Percentiles rank a stretch among this genome's conserved stretches.
Conservation (phyloP, 108 stramenopile genomes). For the Nitzschia sp. region DNA sequence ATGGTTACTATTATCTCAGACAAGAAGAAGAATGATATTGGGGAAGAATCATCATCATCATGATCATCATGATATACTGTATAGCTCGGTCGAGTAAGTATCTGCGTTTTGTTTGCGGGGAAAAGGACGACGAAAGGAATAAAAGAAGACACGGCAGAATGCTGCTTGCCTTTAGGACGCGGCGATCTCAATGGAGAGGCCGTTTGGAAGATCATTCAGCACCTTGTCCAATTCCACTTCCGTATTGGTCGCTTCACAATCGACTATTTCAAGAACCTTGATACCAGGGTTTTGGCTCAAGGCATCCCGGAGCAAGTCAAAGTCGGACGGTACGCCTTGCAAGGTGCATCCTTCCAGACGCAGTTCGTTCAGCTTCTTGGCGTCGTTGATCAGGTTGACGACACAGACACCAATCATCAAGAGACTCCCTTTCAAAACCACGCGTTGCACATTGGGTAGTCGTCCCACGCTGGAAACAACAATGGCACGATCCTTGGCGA, state of each 20-base stretch:
- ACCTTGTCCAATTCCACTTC: conserved; percentile 5
- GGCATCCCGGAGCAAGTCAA: background rate
- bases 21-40: too few relatives aligned
- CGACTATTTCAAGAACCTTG: background rate
- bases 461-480: background rate
- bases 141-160: too few relatives aligned
- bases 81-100: too few relatives aligned
- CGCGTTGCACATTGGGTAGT: background rate
- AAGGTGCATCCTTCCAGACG: background rate
- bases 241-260: background rate
- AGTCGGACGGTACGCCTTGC: conserved; percentile 3
- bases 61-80: too few relatives aligned
- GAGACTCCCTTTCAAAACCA: background rate
- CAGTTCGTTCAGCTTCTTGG: background rate
- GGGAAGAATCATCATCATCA: too few relatives aligned
- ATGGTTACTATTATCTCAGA: too few relatives aligned
- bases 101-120: too few relatives aligned
- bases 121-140: too few relatives aligned
- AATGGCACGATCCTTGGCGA: background rate
- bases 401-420: conserved; percentile 6
- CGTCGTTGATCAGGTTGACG: background rate
- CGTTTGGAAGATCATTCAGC: background rate
- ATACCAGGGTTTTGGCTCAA: background rate
- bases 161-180: too few relatives aligned
- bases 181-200: background rate